phyloP scores from a whole-genome alignment of 2,329 filamentous ascomycete genomes.

The Fusarium marasasianum region DNA sequence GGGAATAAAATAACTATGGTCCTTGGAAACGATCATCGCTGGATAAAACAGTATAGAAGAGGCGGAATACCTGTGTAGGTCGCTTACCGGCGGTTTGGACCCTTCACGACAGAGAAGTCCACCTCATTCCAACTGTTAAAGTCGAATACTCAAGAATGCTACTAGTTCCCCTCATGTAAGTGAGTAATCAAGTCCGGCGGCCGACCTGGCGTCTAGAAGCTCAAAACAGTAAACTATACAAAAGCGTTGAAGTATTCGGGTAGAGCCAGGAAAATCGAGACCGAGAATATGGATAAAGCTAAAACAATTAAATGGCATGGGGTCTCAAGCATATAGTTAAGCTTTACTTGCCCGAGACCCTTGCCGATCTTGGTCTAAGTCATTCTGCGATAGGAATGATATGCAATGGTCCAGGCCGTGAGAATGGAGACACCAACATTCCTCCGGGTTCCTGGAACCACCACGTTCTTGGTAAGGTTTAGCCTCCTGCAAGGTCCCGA shows the following conservation, averaged over 20 bases:
- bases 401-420: constrained; percentile 4
- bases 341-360: background rate
- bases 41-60: background rate
- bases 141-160: background rate
- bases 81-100: background rate
- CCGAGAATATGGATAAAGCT: background rate
- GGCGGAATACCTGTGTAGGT: background rate
- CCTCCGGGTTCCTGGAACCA: constrained; percentile 3
- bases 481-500: constrained; percentile 12
- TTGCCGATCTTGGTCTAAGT: background rate
- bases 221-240: background rate
- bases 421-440: background rate
- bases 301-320: background rate
- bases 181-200: background rate
- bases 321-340: background rate
- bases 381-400: constrained; percentile 6
- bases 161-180: too few relatives aligned
- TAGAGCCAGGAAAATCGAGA: background rate
- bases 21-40: rapidly evolving
- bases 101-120: background rate
- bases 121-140: constrained; percentile 1
- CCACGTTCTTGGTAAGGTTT: background rate
- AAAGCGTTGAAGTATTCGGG: background rate
- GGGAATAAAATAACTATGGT: rapidly evolving
- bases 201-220: background rate